Evolutionary conservation across 176 grass and related monocot genomes (phyloP).

Genomic region (Puccinellia tenuiflora): DNA sequence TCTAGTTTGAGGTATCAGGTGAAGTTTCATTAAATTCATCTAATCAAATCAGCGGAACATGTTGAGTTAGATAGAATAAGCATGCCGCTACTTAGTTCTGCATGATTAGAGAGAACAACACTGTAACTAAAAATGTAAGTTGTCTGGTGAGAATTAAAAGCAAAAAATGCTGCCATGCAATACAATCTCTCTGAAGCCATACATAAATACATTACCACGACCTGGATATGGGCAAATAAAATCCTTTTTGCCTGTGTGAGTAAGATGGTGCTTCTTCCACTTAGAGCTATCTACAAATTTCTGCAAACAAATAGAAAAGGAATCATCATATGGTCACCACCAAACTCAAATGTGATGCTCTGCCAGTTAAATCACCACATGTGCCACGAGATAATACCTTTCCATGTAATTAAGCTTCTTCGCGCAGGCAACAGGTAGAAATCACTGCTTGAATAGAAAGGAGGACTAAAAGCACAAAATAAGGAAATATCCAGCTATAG

Average conservation of each 20-base stretch:
- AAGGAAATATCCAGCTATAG: not conserved
- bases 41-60: not conserved
- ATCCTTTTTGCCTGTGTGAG: conserved; percentile 70
- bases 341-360: not conserved
- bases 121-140: not conserved
- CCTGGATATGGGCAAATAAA: conserved; percentile 56
- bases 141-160: not conserved
- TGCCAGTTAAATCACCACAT: not conserved
- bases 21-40: not conserved
- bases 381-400: not conserved
- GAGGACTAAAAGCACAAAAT: not conserved
- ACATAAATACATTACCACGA: too few relatives aligned
- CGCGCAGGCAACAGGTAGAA: not conserved
- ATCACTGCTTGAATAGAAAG: not conserved
- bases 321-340: too few relatives aligned
- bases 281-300: conserved; percentile 80
- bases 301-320: conserved; percentile 44
- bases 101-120: not conserved
- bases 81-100: not conserved
- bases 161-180: not conserved
- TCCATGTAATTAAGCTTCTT: not conserved
- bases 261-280: conserved; percentile 63
- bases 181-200: not conserved
- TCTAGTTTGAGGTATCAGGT: not conserved
- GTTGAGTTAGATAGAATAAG: not conserved